These are phyloP conservation scores for Amoeboaphelidium occidentale DNA, from an alignment of 371 early-diverging fungal genomes.

Conservation along the genomic window DNA sequence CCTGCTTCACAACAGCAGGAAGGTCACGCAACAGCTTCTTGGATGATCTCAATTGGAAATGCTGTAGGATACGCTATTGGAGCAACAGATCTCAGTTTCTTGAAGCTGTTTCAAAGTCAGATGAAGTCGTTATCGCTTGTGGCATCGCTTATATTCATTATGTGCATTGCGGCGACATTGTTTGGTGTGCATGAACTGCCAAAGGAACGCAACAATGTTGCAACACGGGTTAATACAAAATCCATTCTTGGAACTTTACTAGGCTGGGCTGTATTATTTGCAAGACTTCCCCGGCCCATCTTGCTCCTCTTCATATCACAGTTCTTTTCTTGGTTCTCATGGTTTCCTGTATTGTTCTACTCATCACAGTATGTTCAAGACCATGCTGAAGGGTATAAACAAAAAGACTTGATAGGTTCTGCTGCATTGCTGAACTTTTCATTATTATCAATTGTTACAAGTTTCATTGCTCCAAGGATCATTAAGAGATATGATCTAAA, in stretches of 20 bases:
- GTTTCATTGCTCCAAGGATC: not conserved
- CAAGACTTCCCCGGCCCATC: not conserved
- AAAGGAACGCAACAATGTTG: not conserved
- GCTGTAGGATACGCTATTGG: not conserved
- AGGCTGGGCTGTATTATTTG: not conserved
- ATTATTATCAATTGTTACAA: not conserved
- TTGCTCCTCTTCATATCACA: not conserved
- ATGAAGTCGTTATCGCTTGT: not conserved
- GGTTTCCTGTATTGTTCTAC: not conserved
- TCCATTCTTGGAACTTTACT: not conserved
- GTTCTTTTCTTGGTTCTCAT: not conserved
- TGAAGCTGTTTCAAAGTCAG: not conserved
- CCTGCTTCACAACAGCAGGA: not conserved
- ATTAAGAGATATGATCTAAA: not conserved
- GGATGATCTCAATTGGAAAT: not conserved
- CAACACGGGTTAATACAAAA: not conserved
- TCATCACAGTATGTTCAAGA: not conserved
- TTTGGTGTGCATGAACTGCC: not conserved
- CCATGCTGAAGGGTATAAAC: not conserved
- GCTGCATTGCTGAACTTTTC: not conserved
- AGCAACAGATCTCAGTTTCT: not conserved
- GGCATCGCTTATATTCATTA: not conserved
- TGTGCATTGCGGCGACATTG: not conserved
- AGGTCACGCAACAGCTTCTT: not conserved
- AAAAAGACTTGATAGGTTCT: not conserved